Evolutionary conservation across 2,329 filamentous ascomycete genomes (phyloP), one percentile per base, ranked within the genome.

Genomic region (Hymenoscyphus scutula): DNA sequence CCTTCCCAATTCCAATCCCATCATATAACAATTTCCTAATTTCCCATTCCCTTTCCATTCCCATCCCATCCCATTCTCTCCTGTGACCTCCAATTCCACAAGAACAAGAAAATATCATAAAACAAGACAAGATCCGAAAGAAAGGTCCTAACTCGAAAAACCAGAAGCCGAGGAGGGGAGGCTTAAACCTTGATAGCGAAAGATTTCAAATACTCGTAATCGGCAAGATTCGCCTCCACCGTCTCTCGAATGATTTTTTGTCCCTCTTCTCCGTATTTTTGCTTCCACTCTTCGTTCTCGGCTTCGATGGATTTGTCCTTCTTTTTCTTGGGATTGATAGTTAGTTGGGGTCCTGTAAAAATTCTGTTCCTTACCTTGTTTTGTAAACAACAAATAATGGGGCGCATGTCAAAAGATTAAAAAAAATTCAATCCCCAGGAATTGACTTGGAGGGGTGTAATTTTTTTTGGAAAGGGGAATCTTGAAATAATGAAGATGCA

Each of bases 151-250:
- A 11, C 8, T 7, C 3, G 3, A 11, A 38, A 38, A 38, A 5
- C 34, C 8, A 41, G 11, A 11, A 41, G 17, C 15, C 37, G n/a
- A 41, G 38, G n/a, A 5, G 48, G 2, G 3, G 4, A 11, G 10
- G 34, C 48, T 66, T 57, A 85, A 65, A 85, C 78, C 75, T 84
- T 84, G 72, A 92, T 81, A 64, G 87, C 87, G 77, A 91, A 95
- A 71, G 85, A 82, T 82, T 90, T 93, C 76, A 95, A 78, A 74
- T 93, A 92, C 76, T 94, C 89, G 75, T 95, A 95, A 73, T 92
- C 83, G 58, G 82, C 80, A 56, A 90, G 78, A 71, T 92, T 93
- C 60, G 83, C 87, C 64, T 90, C 82, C 41, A 93, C 90, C 13
- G 84, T 88, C 69, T 86, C 80, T 64, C 87, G 80, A 72, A 95